A percentile compares a stretch with the other conserved stretches of the same genome.
These are phyloP conservation scores for Fusarium mexicanum DNA, from an alignment of 2,329 filamentous ascomycete species.

Conservation along the genomic window DNA sequence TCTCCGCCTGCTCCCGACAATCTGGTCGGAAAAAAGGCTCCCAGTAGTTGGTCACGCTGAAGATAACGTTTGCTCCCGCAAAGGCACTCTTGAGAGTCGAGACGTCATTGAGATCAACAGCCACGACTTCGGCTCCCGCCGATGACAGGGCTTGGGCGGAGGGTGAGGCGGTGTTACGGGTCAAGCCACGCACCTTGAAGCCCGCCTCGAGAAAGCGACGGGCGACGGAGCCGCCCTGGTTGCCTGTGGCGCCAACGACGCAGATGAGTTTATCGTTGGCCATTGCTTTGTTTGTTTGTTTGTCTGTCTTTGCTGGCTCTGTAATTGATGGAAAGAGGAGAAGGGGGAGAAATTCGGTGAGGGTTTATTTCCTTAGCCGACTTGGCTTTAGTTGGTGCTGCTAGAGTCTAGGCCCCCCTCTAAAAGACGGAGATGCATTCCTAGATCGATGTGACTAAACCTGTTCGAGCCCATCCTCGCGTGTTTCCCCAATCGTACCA, in stretches of 20 bases:
- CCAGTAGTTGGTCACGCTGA: conserved; percentile 66
- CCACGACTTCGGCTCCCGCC: conserved; percentile 56
- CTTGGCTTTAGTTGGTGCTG: background rate
- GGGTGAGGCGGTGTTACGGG: conserved; percentile 54
- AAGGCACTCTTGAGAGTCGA: conserved; percentile 54
- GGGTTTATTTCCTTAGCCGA: background rate
- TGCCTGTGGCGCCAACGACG: conserved; percentile 60
- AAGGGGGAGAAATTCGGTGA: background rate
- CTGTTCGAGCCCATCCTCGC: background rate
- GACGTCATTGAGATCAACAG: conserved; percentile 56
- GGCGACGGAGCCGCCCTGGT: conserved; percentile 63
- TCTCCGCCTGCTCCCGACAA: conserved; percentile 50
- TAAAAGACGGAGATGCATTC: background rate
- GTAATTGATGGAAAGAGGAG: background rate
- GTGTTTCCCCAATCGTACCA: background rate
- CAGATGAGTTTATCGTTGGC: conserved; percentile 50
- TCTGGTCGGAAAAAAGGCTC: conserved; percentile 59
- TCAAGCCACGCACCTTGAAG: conserved; percentile 59
- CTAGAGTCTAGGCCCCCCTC: background rate
- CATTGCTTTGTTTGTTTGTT: background rate
- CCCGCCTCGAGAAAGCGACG: conserved; percentile 54
- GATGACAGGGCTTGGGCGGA: conserved; percentile 53
- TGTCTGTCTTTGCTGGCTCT: background rate
- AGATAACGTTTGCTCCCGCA: conserved; percentile 59
- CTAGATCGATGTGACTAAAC: background rate